Evolutionary conservation across 1,284 basidiomycete genomes (phyloP).

Genomic region (Boletus semigastroideus): DNA sequence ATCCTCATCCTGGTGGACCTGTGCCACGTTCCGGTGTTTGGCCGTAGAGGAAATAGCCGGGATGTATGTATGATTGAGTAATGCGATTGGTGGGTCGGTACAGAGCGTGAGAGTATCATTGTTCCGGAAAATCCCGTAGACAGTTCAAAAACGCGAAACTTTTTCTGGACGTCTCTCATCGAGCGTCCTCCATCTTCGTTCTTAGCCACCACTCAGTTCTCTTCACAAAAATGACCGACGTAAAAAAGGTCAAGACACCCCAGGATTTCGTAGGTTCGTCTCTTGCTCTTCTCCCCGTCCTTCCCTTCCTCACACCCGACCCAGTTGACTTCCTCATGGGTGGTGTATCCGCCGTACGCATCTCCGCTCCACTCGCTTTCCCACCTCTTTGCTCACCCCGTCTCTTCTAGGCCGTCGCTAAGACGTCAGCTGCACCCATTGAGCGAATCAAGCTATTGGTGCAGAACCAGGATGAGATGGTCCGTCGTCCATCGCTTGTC

Average conservation of each 20-base stretch:
- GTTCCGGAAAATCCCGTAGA: slow-evolving; percentile 41
- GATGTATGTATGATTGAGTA: slow-evolving; percentile 18
- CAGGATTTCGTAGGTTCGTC: slow-evolving; percentile 70
- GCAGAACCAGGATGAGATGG: slow-evolving; percentile 97
- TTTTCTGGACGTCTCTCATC: slow-evolving; percentile 37
- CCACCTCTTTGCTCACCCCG: slow-evolving; percentile 8
- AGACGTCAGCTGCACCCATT: slow-evolving; percentile 97
- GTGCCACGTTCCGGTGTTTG: slow-evolving; percentile 25
- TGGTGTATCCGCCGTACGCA: slow-evolving; percentile 83
- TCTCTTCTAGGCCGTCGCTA: slow-evolving; percentile 79
- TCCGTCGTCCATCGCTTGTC: slow-evolving; percentile 29
- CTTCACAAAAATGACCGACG: slow-evolving; percentile 70
- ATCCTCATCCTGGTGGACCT: slow-evolving; percentile 23
- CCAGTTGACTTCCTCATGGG: slow-evolving; percentile 90
- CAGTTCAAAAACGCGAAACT: slow-evolving; percentile 40
- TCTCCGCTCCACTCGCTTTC: background rate
- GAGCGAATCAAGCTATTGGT: slow-evolving; percentile 99
- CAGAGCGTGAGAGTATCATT: slow-evolving; percentile 37
- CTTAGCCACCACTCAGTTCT: slow-evolving; percentile 36
- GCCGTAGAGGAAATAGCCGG: slow-evolving; percentile 24
- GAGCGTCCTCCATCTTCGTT: slow-evolving; percentile 41
- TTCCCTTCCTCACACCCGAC: slow-evolving; percentile 3
- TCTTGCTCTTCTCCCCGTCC: slow-evolving; percentile 1
- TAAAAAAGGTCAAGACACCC: slow-evolving; percentile 74
- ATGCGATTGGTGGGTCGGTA: slow-evolving; percentile 7